Evolutionary conservation across 257 asterid genomes (phyloP).

Genomic region (Coffea eugenioides): DNA sequence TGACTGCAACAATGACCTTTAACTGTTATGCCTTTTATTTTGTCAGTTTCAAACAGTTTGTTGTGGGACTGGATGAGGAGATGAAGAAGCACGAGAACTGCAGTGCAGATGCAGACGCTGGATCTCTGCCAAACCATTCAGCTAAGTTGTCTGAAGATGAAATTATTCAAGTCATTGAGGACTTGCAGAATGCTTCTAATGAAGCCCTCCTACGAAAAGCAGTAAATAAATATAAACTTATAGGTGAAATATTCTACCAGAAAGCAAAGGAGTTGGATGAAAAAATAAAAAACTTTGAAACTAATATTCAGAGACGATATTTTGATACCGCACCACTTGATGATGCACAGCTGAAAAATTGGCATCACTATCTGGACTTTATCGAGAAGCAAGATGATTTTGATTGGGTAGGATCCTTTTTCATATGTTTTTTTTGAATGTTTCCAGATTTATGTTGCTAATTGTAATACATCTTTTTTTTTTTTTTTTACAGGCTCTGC

Average conservation of each 20-base stretch:
- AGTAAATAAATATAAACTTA: constrained; percentile 51
- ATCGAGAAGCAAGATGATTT: constrained; percentile 71
- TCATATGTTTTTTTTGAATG: constrained; percentile 3
- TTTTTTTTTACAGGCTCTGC: constrained; percentile 48
- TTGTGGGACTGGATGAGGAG: constrained; percentile 69
- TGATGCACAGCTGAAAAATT: constrained; percentile 60
- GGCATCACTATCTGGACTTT: constrained; percentile 88
- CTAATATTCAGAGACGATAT: constrained; percentile 55
- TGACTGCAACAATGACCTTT: neutral
- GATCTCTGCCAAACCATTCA: constrained; percentile 32
- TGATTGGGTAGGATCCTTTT: constrained; percentile 53
- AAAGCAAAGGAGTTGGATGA: constrained; percentile 60
- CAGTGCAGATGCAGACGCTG: constrained; percentile 36
- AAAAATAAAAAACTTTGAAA: constrained; percentile 62
- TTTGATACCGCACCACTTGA: constrained; percentile 66
- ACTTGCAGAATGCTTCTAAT: constrained; percentile 62
- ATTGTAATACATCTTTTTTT: constrained; percentile 13
- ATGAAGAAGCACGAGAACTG: constrained; percentile 37
- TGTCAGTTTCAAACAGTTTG: constrained; percentile 72
- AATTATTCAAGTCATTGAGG: constrained; percentile 56
- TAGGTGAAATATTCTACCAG: constrained; percentile 66
- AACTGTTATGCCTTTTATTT: constrained; percentile 6
- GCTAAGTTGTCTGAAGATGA: constrained; percentile 44
- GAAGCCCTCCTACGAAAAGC: constrained; percentile 56
- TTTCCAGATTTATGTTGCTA: constrained; percentile 13